Percentiles rank a stretch among this genome's conserved stretches.
Evolutionary conservation across 2,329 filamentous ascomycete species (phyloP).

Genomic region (Cladosporium cucumerinum): DNA sequence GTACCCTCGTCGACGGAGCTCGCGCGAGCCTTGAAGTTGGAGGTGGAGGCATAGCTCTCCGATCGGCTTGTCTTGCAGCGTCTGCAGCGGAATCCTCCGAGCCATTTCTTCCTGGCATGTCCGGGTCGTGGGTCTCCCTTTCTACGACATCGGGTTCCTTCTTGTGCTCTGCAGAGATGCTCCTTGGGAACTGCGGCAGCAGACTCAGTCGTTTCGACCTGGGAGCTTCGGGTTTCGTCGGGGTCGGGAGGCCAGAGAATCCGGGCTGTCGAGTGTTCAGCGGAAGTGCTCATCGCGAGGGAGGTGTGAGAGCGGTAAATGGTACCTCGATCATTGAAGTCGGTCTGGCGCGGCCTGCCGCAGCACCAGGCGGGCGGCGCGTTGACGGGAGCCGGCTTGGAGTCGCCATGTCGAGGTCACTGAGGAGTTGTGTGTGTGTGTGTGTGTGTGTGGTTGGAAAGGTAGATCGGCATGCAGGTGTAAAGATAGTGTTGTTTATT

Average conservation of each 20-base stretch:
- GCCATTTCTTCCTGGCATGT: neutral
- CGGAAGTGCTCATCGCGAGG: slow-evolving; percentile 20
- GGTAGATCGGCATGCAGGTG: neutral
- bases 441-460: neutral
- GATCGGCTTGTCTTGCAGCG: slow-evolving; percentile 18
- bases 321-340: slow-evolving; percentile 33
- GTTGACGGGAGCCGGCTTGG: slow-evolving; percentile 28
- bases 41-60: slow-evolving; percentile 30
- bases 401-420: neutral
- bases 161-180: slow-evolving; percentile 23
- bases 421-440: neutral
- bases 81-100: neutral
- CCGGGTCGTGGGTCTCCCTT: slow-evolving; percentile 5
- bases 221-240: slow-evolving; percentile 16
- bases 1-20: slow-evolving; percentile 18
- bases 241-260: slow-evolving; percentile 11
- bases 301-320: slow-evolving; percentile 15
- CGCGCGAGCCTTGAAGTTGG: slow-evolving; percentile 22
- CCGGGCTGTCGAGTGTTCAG: slow-evolving; percentile 18
- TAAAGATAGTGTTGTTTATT: neutral
- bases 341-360: slow-evolving; percentile 24
- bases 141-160: slow-evolving; percentile 25
- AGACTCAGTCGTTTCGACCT: slow-evolving; percentile 31
- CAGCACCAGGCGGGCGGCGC: slow-evolving; percentile 20
- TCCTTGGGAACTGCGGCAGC: slow-evolving; percentile 30